Base-by-base conservation (phyloP, 768 basidiomycete genomes). In the Calocybe indica region DNA sequence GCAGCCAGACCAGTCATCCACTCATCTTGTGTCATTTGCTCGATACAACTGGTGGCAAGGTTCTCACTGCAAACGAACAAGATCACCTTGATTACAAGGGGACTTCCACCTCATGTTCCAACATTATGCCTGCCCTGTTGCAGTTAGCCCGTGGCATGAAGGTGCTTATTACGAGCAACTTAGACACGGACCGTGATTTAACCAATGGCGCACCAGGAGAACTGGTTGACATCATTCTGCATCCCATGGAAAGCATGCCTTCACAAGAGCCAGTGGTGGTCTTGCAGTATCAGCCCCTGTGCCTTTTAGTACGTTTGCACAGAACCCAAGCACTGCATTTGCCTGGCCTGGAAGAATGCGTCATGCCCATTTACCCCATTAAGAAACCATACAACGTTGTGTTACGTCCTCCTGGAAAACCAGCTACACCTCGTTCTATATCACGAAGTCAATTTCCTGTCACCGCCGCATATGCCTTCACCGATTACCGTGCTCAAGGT, bases 401-500 rank as follows among this genome's bases (percentile, higher is more conserved):
- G 31, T 0, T 55, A 58, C 1, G 50, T 75, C 6, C 43, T 62
- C 58, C 37, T 3, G 5, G 1, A 30, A 7, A 1, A 57, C 47
- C 0, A 56, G 57, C 0, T 15, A 54, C 1, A 47, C 35, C 3
- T n/a, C 67, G 2, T 72, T 64, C 43, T n/a, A 47, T 62, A 0
- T 60, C 60, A 5, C 29, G 29, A 0, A 9, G 43, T 2, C 69
- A 73, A 47, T 53, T 61, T 9, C 53, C 68, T 0, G 43, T 75
- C 1, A 68, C 62, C 0, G 46, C 56, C 0, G 69, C 56, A n/a
- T 73, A 70, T 43, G 66, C 68, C 0, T 73, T 73, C 51, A 73
- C 68, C 0, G 70, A 73, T 50, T 73, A 69, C 52, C 60, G 64
- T 40, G 50, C 63, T 0, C 72, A 73, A 49, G 73, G 72, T 0